Conservation (phyloP, 1,139 yeast species). For the Pichia sorboxylosa region DNA sequence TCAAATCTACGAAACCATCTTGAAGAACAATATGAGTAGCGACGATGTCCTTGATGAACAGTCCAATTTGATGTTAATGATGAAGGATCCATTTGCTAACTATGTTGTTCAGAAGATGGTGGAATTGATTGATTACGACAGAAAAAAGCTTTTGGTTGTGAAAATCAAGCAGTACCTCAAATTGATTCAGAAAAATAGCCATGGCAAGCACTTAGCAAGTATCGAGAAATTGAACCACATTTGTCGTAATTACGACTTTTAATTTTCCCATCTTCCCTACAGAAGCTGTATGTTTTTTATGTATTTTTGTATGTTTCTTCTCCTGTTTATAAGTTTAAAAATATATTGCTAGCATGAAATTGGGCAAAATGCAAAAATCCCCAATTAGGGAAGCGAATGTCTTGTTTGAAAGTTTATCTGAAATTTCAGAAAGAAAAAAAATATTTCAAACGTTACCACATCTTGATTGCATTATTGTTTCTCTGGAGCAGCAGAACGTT, state of each 20-base stretch:
- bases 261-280: neutral
- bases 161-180: slow-evolving; percentile 53
- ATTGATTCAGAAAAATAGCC: slow-evolving; percentile 43
- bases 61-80: slow-evolving; percentile 69
- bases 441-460: no score
- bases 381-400: no score
- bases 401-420: no score
- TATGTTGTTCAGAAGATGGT: slow-evolving; percentile 92
- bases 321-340: neutral
- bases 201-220: slow-evolving; percentile 80
- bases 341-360: no score
- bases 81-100: slow-evolving; percentile 96
- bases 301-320: neutral
- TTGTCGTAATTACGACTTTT: slow-evolving; percentile 18
- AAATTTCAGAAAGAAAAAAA: no score
- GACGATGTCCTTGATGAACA: slow-evolving; percentile 42
- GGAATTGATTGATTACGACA: slow-evolving; percentile 63
- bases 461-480: no score
- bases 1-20: slow-evolving; percentile 49
- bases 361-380: no score
- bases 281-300: neutral
- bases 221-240: slow-evolving; percentile 66
- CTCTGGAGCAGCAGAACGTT: no score
- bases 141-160: slow-evolving; percentile 48
- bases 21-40: slow-evolving; percentile 37